Conservation (phyloP, 805 yeast genomes). For the Myxozyma vanderwaltii region DNA sequence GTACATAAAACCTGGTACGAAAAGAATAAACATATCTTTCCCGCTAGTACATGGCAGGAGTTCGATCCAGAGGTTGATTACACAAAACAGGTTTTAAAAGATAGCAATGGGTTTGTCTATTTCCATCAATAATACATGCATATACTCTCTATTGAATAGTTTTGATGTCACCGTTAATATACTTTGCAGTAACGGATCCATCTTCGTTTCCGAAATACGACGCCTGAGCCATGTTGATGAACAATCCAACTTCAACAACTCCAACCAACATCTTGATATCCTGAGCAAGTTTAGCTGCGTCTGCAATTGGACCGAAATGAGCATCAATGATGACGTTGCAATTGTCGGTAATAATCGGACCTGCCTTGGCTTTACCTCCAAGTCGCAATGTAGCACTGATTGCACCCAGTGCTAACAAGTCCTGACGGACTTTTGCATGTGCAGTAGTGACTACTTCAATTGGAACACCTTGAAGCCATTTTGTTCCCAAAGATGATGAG, state of each 20-base stretch:
- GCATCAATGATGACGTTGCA: slow-evolving; percentile 93
- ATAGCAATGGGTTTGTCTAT: slow-evolving; percentile 34
- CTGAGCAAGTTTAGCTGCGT: slow-evolving; percentile 53
- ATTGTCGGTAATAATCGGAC: slow-evolving; percentile 95
- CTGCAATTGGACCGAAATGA: slow-evolving; percentile 75
- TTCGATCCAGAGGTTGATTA: slow-evolving; percentile 40
- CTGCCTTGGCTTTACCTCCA: slow-evolving; percentile 92
- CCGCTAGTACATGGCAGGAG: slow-evolving; percentile 39
- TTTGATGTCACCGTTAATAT: slow-evolving; percentile 23
- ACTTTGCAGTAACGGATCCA: slow-evolving; percentile 54
- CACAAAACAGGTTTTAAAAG: slow-evolving; percentile 34
- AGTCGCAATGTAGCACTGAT: slow-evolving; percentile 66
- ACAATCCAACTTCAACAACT: slow-evolving; percentile 94
- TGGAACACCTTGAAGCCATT: slow-evolving; percentile 91
- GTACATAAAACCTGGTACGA: slow-evolving; percentile 40
- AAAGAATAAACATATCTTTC: slow-evolving; percentile 40
- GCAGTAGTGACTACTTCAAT: slow-evolving; percentile 93
- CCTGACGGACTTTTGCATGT: slow-evolving; percentile 70
- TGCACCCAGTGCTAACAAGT: slow-evolving; percentile 67
- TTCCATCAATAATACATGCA: slow-evolving; percentile 28
- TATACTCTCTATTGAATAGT: slow-evolving; percentile 15
- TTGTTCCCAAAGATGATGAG: slow-evolving; percentile 69
- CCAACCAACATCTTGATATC: slow-evolving; percentile 79
- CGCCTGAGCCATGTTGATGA: slow-evolving; percentile 67
- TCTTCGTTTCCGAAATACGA: slow-evolving; percentile 88